Evolutionary conservation across 306 rosid species (phyloP), one percentile per base, ranked within the genome.

Genomic region (Glycyrrhiza uralensis): DNA sequence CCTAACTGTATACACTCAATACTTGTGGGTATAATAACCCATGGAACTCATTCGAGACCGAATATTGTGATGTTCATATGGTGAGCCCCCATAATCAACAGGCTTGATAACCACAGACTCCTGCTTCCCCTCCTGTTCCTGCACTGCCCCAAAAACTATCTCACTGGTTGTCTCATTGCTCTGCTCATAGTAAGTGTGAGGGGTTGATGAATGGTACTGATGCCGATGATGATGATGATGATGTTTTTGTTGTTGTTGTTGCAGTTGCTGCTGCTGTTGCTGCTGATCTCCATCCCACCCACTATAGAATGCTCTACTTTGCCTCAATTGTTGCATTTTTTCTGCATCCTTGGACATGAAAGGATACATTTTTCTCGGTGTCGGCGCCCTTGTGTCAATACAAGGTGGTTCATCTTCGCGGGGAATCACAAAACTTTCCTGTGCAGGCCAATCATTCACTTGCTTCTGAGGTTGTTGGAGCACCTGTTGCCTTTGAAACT

Each of bases 281-380:
- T 77, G 94, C 32, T 71, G 79, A 62, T 88, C 84, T 26, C 88
- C 86, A 26, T 84, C 96, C 96, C 90, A 87, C 54, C 87, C 91
- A 20, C 68, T 88, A 54, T 77, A 90, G 86, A 92, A 90, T 22
- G 65, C 91, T 72, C 80, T 79, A 44, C 98, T 90, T 77, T 88
- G 92, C 29, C 91, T 77, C 65, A 92, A 46, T 28, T 92, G 98
- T 12, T 82, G 94, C 59, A 90, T 78, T 57, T 87, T 90, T 41
- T 92, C 98, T 0, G 88, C 89, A 74, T 88, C 96, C 84, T 83
- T 90, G 8, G 94, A 84, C 98, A 92, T 92, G 83, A 92, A 92
- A 65, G 96, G 72, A 22, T 92, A 92, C 17, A 92, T 92, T 82
- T 92, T 92, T 42, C 92, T 84, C 15, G 98, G 98, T 19, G 98